Base-by-base conservation (phyloP, 352 stramenopile species). In the Blastocystis sp. region DNA sequence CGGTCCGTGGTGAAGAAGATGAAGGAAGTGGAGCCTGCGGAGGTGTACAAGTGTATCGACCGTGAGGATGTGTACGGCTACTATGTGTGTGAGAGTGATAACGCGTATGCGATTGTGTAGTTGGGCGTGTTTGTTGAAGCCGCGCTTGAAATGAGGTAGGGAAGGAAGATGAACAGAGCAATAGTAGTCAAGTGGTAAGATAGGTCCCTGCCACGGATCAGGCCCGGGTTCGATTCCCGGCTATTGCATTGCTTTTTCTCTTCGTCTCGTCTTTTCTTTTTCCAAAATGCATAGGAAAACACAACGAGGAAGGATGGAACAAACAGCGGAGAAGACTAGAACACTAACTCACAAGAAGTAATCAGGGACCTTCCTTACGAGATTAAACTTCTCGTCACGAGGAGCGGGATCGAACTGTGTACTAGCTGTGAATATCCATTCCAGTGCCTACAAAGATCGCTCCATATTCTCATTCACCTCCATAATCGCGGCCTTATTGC, bases 401-500 rank as follows among this genome's bases (percentile, higher is more conserved):
- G 93, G 93, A 2, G 93, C 93, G 40, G 93, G 93, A 86, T 95
- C 92, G 48, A 76, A 87, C 43, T 87, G 77, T 17, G 71, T 59
- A 87, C 77, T 87, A 87, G 38, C 41, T 11, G n/a, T 87, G 17
- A 77, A 7, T 34, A 11, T 9, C 21, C 21, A 48, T 56, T 38
- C 17, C 17, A 87, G 38, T 59, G 21, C 11, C 38, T 62, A 77
- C 62, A 87, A 87, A 19, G 77, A 87, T 71, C 45, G 71, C 21
- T 77, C 62, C 88, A 89, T 90, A 70, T 90, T 70, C 56, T 90
- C 88, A 38, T 77, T 93, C 82, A 96, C 95, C 90, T 96, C 93
- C 92, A 96, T 95, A 89, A 96, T 92, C 38, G 92, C 94, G 14
- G 93, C 94, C 88, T 95, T 92, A 90, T 96, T 96, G 38, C 94